Percentiles rank a stretch among this genome's conserved stretches.
phyloP scores from a whole-genome alignment of 2,329 filamentous ascomycete genomes.

The Botrytis paeoniae region DNA sequence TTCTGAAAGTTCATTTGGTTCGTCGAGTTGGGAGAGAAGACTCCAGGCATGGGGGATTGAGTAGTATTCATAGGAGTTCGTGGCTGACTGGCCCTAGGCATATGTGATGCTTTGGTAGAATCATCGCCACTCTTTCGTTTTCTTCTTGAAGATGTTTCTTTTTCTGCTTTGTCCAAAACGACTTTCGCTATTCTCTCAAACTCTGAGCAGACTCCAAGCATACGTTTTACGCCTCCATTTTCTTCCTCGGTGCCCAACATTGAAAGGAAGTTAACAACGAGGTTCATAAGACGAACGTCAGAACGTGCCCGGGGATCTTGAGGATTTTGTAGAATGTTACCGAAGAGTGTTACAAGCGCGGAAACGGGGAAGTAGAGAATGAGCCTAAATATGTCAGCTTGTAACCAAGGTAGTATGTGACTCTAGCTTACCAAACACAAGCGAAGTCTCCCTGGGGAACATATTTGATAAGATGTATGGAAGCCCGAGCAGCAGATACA shows the following conservation, averaged over 20 bases:
- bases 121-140: conserved; percentile 76
- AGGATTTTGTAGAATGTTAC: conserved; percentile 94
- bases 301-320: conserved; percentile 83
- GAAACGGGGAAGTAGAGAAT: conserved; percentile 97
- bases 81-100: conserved; percentile 21
- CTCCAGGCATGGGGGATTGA: conserved; percentile 29
- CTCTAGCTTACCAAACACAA: conserved; percentile 78
- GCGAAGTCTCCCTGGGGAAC: conserved; percentile 92
- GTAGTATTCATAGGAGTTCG: conserved; percentile 31
- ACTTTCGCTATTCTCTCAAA: conserved; percentile 92
- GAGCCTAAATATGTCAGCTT: conserved; percentile 55
- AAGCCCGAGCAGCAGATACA: conserved; percentile 86
- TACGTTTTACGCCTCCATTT: conserved; percentile 86
- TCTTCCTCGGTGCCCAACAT: conserved; percentile 87
- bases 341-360: conserved; percentile 89
- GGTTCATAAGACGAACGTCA: conserved; percentile 85
- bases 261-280: conserved; percentile 88
- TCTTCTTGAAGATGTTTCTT: conserved; percentile 62
- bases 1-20: conserved; percentile 33
- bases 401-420: not conserved
- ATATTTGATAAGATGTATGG: conserved; percentile 91
- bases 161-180: conserved; percentile 87
- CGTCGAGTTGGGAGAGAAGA: conserved; percentile 31
- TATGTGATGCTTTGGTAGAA: conserved; percentile 27
- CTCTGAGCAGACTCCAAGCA: conserved; percentile 91